Evolutionary conservation across 2,329 filamentous ascomycete genomes (phyloP).

Genomic region (Piedraia hortae): DNA sequence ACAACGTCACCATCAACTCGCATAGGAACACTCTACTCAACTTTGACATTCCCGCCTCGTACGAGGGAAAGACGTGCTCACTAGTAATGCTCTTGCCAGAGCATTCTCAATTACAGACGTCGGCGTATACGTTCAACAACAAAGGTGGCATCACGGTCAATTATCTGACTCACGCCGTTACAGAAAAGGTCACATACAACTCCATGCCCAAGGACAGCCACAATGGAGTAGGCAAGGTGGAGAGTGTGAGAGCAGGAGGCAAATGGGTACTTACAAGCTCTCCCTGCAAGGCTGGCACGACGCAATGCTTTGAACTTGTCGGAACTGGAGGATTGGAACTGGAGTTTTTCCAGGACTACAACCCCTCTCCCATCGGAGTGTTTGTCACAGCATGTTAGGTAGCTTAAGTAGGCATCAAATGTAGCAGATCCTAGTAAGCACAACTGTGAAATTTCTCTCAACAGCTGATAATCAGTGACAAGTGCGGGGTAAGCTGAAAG

Average conservation of each 20-base stretch:
- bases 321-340: background rate
- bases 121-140: conserved; percentile 24
- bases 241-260: too few relatives aligned
- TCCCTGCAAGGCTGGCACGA: conserved; percentile 3
- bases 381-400: conserved; percentile 1
- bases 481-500: too few relatives aligned
- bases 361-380: conserved; percentile 13
- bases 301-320: conserved; percentile 1
- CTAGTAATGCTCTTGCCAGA: conserved; percentile 38
- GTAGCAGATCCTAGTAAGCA: too few relatives aligned
- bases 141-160: conserved; percentile 6
- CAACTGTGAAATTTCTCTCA: too few relatives aligned
- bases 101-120: conserved; percentile 28
- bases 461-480: too few relatives aligned
- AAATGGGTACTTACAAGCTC: too few relatives aligned
- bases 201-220: conserved; percentile 21
- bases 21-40: conserved; percentile 35
- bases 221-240: conserved; percentile 1
- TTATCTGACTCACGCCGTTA: conserved; percentile 21
- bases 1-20: conserved; percentile 27
- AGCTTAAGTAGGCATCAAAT: too few relatives aligned
- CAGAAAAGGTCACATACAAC: conserved; percentile 23
- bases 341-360: conserved; percentile 36
- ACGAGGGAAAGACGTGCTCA: conserved; percentile 31
- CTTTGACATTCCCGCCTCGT: conserved; percentile 32